phyloP scores from a whole-genome alignment of 2,329 filamentous ascomycete species.

The Colletotrichum sp. region DNA sequence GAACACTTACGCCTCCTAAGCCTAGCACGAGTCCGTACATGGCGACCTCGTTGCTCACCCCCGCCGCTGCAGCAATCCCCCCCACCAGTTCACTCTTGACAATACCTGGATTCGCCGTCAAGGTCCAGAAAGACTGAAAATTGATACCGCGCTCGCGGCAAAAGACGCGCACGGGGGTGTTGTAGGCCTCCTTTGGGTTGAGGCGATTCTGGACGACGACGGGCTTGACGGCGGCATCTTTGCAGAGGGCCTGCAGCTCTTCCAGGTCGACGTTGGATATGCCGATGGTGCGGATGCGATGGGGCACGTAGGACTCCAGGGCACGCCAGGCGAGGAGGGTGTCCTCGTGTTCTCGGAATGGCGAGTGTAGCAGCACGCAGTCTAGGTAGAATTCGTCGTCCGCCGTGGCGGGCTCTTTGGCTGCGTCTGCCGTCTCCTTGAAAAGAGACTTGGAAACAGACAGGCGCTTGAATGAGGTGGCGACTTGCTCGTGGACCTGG shows the following conservation, averaged over 20 bases:
- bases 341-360: constrained; percentile 45
- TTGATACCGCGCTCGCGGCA: constrained; percentile 45
- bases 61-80: constrained; percentile 48
- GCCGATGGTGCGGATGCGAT: constrained; percentile 69
- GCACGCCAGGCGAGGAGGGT: constrained; percentile 70
- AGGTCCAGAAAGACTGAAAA: constrained; percentile 62
- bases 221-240: constrained; percentile 44
- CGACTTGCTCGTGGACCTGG: constrained; percentile 71
- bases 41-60: constrained; percentile 43
- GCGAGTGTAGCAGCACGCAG: constrained; percentile 77
- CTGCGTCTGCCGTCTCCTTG: background rate
- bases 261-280: constrained; percentile 75
- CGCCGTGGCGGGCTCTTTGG: constrained; percentile 18
- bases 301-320: constrained; percentile 70
- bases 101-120: constrained; percentile 51
- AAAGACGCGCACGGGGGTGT: constrained; percentile 61
- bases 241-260: constrained; percentile 58
- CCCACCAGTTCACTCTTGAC: constrained; percentile 50
- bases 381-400: constrained; percentile 61
- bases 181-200: constrained; percentile 62
- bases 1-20: constrained; percentile 43
- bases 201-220: constrained; percentile 81
- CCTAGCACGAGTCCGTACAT: constrained; percentile 56
- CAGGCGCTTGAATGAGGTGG: constrained; percentile 70
- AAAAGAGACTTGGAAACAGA: constrained; percentile 31